Evolutionary conservation across 352 stramenopile species (phyloP).

Genomic region (Globisporangium abappressorium): DNA sequence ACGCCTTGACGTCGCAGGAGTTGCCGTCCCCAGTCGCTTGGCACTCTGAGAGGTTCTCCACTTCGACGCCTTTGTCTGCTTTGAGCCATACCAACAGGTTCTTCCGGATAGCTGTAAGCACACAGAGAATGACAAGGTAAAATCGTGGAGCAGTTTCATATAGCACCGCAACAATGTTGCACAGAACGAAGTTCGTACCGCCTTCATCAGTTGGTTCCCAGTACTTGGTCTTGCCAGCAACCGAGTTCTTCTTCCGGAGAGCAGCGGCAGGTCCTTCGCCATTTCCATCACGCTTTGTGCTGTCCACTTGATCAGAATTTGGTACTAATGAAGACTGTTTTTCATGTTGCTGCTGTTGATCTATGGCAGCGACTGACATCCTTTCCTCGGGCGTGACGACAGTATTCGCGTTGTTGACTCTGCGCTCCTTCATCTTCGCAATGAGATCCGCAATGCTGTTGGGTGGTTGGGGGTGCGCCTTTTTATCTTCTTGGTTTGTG

Average conservation of each 20-base stretch:
- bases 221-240: not conserved
- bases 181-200: not conserved
- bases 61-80: conserved; percentile 47
- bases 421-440: conserved; percentile 25
- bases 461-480: conserved; percentile 10
- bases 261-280: not conserved
- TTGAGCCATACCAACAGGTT: conserved; percentile 48
- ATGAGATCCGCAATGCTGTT: conserved; percentile 23
- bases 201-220: not conserved
- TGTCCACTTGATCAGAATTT: not conserved
- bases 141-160: not conserved
- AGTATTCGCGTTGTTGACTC: not conserved
- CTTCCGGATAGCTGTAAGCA: conserved; percentile 24
- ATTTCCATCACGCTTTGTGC: not conserved
- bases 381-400: not conserved
- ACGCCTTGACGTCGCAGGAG: conserved; percentile 46
- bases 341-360: not conserved
- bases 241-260: not conserved
- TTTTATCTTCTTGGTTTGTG: not conserved
- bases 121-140: not conserved
- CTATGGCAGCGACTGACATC: not conserved
- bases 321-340: not conserved
- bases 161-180: not conserved
- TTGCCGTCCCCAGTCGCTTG: conserved; percentile 25
- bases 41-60: conserved; percentile 36